Conservation (phyloP, 495 filamentous ascomycete genomes). For the Aspergillus funiculosus region DNA sequence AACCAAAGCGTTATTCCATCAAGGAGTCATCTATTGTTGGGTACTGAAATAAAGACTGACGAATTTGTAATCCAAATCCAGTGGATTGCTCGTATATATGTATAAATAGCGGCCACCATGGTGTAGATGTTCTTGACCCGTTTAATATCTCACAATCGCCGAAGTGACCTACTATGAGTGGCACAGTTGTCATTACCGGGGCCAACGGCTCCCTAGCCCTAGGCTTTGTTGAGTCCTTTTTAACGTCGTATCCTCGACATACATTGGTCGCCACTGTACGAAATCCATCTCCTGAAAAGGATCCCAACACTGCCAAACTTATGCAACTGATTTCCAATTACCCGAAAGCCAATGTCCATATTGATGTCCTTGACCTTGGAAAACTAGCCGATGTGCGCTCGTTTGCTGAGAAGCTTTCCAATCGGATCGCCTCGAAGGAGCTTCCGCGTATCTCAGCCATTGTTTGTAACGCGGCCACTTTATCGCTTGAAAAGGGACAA, state of each 20-base stretch:
- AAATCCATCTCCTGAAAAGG: slow-evolving; percentile 29
- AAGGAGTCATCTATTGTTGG: too few relatives aligned
- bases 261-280: slow-evolving; percentile 40
- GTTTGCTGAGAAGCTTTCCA: slow-evolving; percentile 29
- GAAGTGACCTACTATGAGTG: too few relatives aligned
- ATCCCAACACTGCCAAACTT: slow-evolving; percentile 40
- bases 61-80: too few relatives aligned
- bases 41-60: too few relatives aligned
- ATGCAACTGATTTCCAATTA: slow-evolving; percentile 27
- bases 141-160: too few relatives aligned
- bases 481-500: slow-evolving; percentile 30
- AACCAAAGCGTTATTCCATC: too few relatives aligned
- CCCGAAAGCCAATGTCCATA: slow-evolving; percentile 27
- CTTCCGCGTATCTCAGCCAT: slow-evolving; percentile 35
- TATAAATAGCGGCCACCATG: not conserved
- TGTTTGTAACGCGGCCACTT: slow-evolving; percentile 44
- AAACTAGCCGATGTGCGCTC: slow-evolving; percentile 29
- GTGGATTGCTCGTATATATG: too few relatives aligned
- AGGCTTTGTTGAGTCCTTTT: slow-evolving; percentile 35
- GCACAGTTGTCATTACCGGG: slow-evolving; percentile 44
- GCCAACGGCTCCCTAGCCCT: slow-evolving; percentile 46
- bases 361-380: slow-evolving; percentile 39
- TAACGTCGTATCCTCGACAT: slow-evolving; percentile 31
- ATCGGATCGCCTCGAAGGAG: slow-evolving; percentile 25
- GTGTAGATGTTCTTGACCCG: too few relatives aligned